phyloP scores from a whole-genome alignment of 1,139 yeast species.

The Kurtzmaniella quercitrusa region DNA sequence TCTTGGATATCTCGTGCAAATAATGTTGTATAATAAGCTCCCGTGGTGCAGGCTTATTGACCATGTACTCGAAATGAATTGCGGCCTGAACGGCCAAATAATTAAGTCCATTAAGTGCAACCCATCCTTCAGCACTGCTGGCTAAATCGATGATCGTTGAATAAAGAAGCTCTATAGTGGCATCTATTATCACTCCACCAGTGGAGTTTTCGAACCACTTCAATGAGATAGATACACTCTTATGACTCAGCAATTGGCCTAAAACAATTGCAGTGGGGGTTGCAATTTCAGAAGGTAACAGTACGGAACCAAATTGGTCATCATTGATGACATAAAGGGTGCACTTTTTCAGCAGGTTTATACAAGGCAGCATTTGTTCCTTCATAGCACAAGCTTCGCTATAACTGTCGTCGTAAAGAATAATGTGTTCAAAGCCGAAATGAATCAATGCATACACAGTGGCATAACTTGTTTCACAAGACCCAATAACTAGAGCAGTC shows the following conservation, averaged over 20 bases:
- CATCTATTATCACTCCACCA: constrained; percentile 15
- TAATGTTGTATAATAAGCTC: constrained; percentile 8
- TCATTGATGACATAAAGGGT: constrained; percentile 7
- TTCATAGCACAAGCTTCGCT: constrained; percentile 4
- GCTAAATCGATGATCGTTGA: not conserved
- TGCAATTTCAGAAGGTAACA: constrained; percentile 7
- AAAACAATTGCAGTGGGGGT: constrained; percentile 11
- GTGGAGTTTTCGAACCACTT: constrained; percentile 13
- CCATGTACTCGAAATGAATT: constrained; percentile 14
- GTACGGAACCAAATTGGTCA: constrained; percentile 7
- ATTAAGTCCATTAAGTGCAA: constrained; percentile 12
- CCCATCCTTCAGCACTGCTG: constrained; percentile 11
- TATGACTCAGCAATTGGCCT: constrained; percentile 3
- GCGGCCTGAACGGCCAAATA: constrained; percentile 11
- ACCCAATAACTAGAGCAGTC: constrained; percentile 13
- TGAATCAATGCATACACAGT: constrained; percentile 13
- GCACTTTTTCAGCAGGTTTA: constrained; percentile 8
- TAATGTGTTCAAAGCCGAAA: constrained; percentile 11
- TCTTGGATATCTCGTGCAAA: not conserved
- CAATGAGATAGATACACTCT: constrained; percentile 4
- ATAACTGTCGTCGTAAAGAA: constrained; percentile 9
- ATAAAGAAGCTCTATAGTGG: constrained; percentile 10
- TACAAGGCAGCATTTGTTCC: constrained; percentile 6
- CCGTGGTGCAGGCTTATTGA: constrained; percentile 14
- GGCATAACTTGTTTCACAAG: constrained; percentile 13